Conservation (phyloP, 257 asterid species). For the Thymus mandschuricus region DNA sequence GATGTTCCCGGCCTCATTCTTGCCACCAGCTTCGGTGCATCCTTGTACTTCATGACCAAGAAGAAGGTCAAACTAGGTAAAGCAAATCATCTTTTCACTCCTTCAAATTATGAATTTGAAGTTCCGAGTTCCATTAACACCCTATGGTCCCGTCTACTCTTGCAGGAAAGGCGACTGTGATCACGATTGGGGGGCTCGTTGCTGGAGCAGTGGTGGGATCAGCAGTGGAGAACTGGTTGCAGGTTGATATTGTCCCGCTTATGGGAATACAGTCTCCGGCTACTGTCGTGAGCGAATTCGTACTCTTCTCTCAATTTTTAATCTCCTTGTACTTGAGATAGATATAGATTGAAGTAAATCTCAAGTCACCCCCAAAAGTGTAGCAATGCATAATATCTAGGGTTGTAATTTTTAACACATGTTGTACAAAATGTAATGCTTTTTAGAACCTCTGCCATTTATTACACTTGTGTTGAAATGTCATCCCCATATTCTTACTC, state of each 20-base stretch:
- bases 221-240: slow-evolving; percentile 92
- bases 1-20: slow-evolving; percentile 93
- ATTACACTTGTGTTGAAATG: slow-evolving; percentile 33
- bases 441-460: slow-evolving; percentile 41
- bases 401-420: slow-evolving; percentile 38
- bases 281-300: slow-evolving; percentile 81
- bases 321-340: slow-evolving; percentile 78
- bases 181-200: slow-evolving; percentile 94
- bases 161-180: slow-evolving; percentile 90
- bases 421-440: slow-evolving; percentile 56
- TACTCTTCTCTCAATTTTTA: slow-evolving; percentile 84
- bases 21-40: slow-evolving; percentile 95
- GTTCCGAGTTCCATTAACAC: background rate
- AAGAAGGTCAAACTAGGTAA: slow-evolving; percentile 88
- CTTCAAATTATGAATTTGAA: background rate
- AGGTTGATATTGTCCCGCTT: slow-evolving; percentile 91
- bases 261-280: slow-evolving; percentile 92
- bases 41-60: slow-evolving; percentile 96
- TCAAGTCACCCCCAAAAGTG: slow-evolving; percentile 28
- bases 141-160: background rate
- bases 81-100: slow-evolving; percentile 20
- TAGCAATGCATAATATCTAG: slow-evolving; percentile 39
- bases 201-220: slow-evolving; percentile 98
- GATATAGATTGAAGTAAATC: slow-evolving; percentile 37
- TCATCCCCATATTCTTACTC: slow-evolving; percentile 26